A percentile compares a stretch with the other conserved stretches of the same genome.
Conservation (phyloP, 78 protist species). For the Cyanophora paradoxa region DNA sequence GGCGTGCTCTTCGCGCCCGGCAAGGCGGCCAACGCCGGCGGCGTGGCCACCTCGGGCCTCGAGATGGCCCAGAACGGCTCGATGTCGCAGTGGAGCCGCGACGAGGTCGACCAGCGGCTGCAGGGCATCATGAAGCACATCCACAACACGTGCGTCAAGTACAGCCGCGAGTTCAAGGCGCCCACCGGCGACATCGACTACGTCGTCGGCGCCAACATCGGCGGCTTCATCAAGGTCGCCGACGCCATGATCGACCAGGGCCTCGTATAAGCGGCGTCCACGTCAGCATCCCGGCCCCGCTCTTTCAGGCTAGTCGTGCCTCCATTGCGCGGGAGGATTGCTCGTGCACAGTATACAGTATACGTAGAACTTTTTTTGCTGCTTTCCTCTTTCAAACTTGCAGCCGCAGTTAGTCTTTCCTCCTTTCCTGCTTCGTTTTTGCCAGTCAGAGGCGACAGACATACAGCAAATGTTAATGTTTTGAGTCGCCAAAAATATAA, state of each 20-base stretch:
- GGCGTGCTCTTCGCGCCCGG: conserved; percentile 45
- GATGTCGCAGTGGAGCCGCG: conserved; percentile 41
- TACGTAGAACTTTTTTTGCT: too few relatives aligned
- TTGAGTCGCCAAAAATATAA: too few relatives aligned
- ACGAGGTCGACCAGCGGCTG: conserved; percentile 57
- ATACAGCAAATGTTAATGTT: too few relatives aligned
- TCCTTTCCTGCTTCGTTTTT: too few relatives aligned
- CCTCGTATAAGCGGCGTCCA: neutral
- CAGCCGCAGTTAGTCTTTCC: too few relatives aligned
- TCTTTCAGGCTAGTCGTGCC: too few relatives aligned
- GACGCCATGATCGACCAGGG: conserved; percentile 63
- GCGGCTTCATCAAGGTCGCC: conserved; percentile 65
- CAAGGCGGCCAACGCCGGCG: conserved; percentile 74
- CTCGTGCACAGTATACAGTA: too few relatives aligned
- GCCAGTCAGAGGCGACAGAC: too few relatives aligned
- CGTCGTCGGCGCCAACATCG: conserved; percentile 60
- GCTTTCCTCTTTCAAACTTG: too few relatives aligned
- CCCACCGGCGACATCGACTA: neutral
- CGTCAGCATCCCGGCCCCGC: too few relatives aligned
- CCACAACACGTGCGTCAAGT: neutral
- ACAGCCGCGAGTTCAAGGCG: neutral
- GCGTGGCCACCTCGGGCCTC: conserved; percentile 61
- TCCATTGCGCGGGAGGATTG: too few relatives aligned
- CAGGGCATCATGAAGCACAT: conserved; percentile 48
- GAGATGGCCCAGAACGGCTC: conserved; percentile 69